Base-by-base conservation (phyloP, 1,139 yeast species). In the Eremothecium coryli region DNA sequence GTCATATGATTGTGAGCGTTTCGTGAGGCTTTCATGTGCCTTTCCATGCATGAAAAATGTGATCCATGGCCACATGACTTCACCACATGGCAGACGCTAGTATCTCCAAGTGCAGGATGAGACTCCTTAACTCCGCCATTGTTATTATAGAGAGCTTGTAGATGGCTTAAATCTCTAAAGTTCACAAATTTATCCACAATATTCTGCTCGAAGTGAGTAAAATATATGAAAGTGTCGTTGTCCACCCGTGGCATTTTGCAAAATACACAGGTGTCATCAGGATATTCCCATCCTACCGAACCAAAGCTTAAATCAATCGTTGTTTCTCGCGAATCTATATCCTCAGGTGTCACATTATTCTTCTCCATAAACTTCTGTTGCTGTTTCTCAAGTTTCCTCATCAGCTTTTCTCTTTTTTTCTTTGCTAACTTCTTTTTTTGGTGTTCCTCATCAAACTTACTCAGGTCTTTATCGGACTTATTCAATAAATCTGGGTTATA, bases 1-100 rank as follows among this genome's bases (percentile, higher is more conserved):
- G 95, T 82, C 22, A 86, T 74, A 50, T 84, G 94, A 23, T 70
- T 70, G 48, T 73, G 82, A 20, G 79, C 69, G 10, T 65, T 60
- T 36, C 72, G 63, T 31, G 70, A 67, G 13, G 73, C 67, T 33
- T 65, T 65, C 50, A 76, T 61, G 51, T 76, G 82, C 40, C 76
- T 75, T 37, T 72, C 56, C 47, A 79, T 82, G 52, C 98, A 90
- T 23, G 72, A 69, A 44, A 72, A 75, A 56, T 90, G 98, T 76
- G 90, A 80, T 1, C 95, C 93, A 59, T 90, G 98, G 0, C 96
- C 94, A 62, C 98, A 90, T 35, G 94, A 78, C 47, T 79, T 76
- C 4, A 86, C 66, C 1, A 82, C 75, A 5, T 78, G 62, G 22
- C 30, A 14, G n/a, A 27, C 22, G 8, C 22, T 27, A 4, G 30